Evolutionary conservation across 2,329 filamentous ascomycete genomes (phyloP).

Genomic region (Penicillium sp.): DNA sequence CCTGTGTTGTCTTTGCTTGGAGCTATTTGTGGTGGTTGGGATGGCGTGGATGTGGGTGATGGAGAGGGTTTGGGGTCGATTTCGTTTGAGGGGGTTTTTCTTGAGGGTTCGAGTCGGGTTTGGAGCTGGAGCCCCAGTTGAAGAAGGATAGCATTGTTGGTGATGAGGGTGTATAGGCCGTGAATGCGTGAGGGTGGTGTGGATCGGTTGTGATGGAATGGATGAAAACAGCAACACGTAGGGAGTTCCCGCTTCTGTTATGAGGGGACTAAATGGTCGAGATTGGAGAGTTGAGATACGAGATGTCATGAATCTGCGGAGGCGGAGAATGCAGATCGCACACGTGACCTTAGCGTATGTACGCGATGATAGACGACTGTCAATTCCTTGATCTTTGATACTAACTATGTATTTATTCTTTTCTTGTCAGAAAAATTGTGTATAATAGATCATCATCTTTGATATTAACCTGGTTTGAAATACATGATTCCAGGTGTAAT

Average conservation of each 20-base stretch:
- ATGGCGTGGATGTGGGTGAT: constrained; percentile 4
- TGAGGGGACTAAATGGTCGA: not conserved
- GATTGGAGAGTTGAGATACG: not conserved
- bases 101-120: constrained; percentile 8
- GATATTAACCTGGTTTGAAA: too few relatives aligned
- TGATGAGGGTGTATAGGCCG: not conserved
- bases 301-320: constrained; percentile 9
- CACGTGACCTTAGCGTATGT: constrained; percentile 6
- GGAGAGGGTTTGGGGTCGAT: not conserved
- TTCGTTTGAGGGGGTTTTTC: constrained; percentile 3
- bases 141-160: constrained; percentile 25
- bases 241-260: not conserved
- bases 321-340: constrained; percentile 13
- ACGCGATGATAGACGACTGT: not conserved
- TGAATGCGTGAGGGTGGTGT: not conserved
- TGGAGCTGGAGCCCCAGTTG: constrained; percentile 22
- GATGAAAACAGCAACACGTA: too few relatives aligned
- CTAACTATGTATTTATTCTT: too few relatives aligned
- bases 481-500: too few relatives aligned
- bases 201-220: not conserved
- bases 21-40: constrained; percentile 9
- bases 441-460: too few relatives aligned
- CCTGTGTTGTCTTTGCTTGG: constrained; percentile 23
- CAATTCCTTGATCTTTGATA: not conserved
- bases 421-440: too few relatives aligned